Base-by-base conservation (phyloP, 495 filamentous ascomycete genomes). In the Elasticomyces elasticus region DNA sequence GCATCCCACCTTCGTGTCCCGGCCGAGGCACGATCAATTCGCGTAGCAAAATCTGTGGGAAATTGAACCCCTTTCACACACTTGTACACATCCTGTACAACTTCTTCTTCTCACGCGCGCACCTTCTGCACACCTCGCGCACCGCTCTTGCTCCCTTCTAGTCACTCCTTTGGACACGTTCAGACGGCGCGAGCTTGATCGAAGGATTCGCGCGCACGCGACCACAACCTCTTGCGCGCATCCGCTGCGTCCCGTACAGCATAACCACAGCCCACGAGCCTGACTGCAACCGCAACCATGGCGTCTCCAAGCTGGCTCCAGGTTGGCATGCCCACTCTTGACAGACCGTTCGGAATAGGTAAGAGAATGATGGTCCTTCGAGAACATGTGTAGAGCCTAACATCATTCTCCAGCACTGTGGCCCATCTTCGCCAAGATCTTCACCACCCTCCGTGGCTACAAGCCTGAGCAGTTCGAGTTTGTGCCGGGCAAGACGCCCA, bases 331-430 rank as follows among this genome's bases (percentile, higher is more conserved):
- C 91, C 91, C 25, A 87, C 86, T 31, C 74, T 96, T 60, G 90
- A 96, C 67, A 80, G 86, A 61, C 92, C 92, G 12, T 96, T 98
- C 66, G 92, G 90, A n/a, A n/a, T n/a, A n/a, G n/a, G n/a, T n/a
- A n/a, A n/a, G n/a, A n/a, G n/a, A n/a, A n/a, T n/a, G n/a, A n/a
- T n/a, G n/a, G n/a, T n/a, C n/a, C n/a, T n/a, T n/a, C n/a, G n/a
- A n/a, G n/a, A n/a, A n/a, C n/a, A n/a, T n/a, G n/a, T n/a, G n/a
- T n/a, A n/a, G n/a, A n/a, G n/a, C n/a, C n/a, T n/a, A n/a, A n/a
- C n/a, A n/a, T n/a, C n/a, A n/a, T n/a, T n/a, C n/a, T 65, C 75
- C 96, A 55, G 73, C 85, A 40, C 71, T 97, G 71, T 98, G 92
- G 92, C 91, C 92, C 55, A 79, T 92, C 71, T 98, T 97, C 79